A percentile compares a stretch with the other conserved stretches of the same genome.
phyloP scores from a whole-genome alignment of 257 asterid genomes.

The Capsicum pubescens region DNA sequence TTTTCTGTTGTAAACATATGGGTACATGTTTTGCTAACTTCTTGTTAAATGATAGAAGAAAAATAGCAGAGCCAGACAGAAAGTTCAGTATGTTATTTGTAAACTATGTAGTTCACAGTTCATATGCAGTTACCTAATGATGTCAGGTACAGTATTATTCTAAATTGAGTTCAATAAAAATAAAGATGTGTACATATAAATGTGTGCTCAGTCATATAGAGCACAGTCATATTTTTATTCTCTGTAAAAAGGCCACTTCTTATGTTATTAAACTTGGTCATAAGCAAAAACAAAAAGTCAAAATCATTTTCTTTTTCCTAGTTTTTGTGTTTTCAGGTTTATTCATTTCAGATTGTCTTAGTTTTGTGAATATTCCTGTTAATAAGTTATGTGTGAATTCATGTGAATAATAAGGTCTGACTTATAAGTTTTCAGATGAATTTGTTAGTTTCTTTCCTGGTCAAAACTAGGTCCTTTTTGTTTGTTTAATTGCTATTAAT shows the following conservation, averaged over 20 bases:
- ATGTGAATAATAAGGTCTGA: not conserved
- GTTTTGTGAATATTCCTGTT: not conserved
- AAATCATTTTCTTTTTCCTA: not conserved
- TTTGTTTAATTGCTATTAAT: not conserved
- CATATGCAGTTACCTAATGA: constrained; percentile 18
- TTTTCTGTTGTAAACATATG: constrained; percentile 10
- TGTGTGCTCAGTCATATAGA: not conserved
- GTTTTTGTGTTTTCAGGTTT: not conserved
- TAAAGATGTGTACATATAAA: not conserved
- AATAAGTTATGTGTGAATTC: not conserved
- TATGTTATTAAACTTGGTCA: constrained; percentile 11
- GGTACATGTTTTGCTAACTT: not conserved
- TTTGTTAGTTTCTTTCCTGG: not conserved
- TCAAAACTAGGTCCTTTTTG: constrained; percentile 10
- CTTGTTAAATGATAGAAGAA: constrained; percentile 17
- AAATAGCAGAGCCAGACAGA: constrained; percentile 5
- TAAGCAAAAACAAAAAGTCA: not conserved
- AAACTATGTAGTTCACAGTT: constrained; percentile 23
- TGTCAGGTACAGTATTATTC: not conserved
- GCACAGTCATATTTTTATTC: not conserved
- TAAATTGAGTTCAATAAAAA: not conserved
- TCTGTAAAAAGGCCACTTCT: not conserved
- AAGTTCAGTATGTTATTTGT: not conserved
- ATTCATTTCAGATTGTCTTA: not conserved
- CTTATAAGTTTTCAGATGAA: not conserved